Percentiles rank a stretch among this genome's conserved stretches.
These are phyloP conservation scores for Umbelopsis vinacea DNA, from an alignment of 192 early-diverging fungal genomes.

Conservation along the genomic window DNA sequence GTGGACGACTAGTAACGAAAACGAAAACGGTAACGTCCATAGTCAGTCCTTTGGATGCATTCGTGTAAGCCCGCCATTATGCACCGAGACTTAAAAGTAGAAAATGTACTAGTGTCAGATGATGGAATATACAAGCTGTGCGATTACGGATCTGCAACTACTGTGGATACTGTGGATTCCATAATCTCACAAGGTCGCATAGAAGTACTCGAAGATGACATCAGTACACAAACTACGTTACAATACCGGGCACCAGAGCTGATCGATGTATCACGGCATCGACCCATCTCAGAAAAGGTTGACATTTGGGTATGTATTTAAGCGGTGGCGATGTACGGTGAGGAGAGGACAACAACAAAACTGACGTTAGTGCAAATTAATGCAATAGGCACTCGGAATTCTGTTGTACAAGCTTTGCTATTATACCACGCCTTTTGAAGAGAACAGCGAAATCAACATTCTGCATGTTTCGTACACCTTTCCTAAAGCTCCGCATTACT, in stretches of 20 bases:
- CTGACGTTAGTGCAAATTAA: neutral
- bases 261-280: slow-evolving; percentile 81
- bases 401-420: slow-evolving; percentile 96
- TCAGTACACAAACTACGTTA: slow-evolving; percentile 80
- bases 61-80: slow-evolving; percentile 65
- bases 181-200: slow-evolving; percentile 67
- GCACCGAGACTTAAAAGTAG: slow-evolving; percentile 83
- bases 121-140: slow-evolving; percentile 76
- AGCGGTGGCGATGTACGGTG: too few relatives aligned
- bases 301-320: slow-evolving; percentile 4
- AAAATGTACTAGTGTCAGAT: slow-evolving; percentile 70
- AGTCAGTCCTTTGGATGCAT: slow-evolving; percentile 63
- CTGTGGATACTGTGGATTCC: slow-evolving; percentile 37
- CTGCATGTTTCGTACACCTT: slow-evolving; percentile 85
- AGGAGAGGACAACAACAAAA: neutral
- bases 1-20: neutral
- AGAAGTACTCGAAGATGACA: slow-evolving; percentile 79
- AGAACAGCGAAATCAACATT: slow-evolving; percentile 84
- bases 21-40: neutral
- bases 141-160: slow-evolving; percentile 90
- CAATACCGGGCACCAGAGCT: slow-evolving; percentile 94
- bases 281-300: slow-evolving; percentile 78
- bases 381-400: slow-evolving; percentile 84
- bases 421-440: slow-evolving; percentile 95
- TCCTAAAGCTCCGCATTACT: slow-evolving; percentile 75